phyloP scores from a whole-genome alignment of 208 protist species.

The Acanthamoeba polyphaga region DNA sequence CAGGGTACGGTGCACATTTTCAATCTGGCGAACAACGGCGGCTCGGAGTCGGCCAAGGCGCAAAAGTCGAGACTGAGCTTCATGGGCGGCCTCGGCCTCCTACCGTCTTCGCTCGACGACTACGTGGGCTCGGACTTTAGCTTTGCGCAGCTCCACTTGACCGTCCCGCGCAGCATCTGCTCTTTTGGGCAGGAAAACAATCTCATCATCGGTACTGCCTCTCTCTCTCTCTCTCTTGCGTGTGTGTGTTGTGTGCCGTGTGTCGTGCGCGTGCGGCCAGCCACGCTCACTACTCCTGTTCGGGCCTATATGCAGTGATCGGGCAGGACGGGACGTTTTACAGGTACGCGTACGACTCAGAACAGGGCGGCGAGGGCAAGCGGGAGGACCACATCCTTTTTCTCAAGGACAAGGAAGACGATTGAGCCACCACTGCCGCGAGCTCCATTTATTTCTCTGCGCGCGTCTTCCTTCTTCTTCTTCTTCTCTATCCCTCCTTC shows the following conservation, averaged over 20 bases:
- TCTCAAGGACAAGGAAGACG: conserved; percentile 65
- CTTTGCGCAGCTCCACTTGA: conserved; percentile 68
- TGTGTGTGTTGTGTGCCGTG: not conserved
- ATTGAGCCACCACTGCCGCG: not conserved
- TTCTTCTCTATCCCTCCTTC: too few species aligned
- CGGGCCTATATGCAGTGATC: conserved; percentile 15
- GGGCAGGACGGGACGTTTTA: conserved; percentile 70
- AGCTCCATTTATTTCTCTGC: not conserved
- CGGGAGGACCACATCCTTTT: conserved; percentile 68
- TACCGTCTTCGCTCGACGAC: conserved; percentile 47
- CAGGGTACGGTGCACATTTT: conserved; percentile 93
- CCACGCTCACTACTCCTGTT: too few species aligned
- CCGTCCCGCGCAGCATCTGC: conserved; percentile 54
- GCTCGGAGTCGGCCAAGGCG: conserved; percentile 17
- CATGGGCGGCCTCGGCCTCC: conserved; percentile 36
- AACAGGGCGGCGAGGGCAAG: conserved; percentile 68
- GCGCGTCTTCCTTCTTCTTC: not conserved
- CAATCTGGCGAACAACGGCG: conserved; percentile 88
- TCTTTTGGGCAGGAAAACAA: conserved; percentile 53
- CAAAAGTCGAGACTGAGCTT: conserved; percentile 66
- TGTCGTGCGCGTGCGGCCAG: too few species aligned
- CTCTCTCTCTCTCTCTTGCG: not conserved
- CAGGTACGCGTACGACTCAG: conserved; percentile 68
- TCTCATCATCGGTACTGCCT: conserved; percentile 53
- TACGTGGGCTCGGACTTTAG: conserved; percentile 68